These are phyloP conservation scores for Rhodotorula kratochvilovae DNA, from an alignment of 768 basidiomycete genomes.

Conservation along the genomic window DNA sequence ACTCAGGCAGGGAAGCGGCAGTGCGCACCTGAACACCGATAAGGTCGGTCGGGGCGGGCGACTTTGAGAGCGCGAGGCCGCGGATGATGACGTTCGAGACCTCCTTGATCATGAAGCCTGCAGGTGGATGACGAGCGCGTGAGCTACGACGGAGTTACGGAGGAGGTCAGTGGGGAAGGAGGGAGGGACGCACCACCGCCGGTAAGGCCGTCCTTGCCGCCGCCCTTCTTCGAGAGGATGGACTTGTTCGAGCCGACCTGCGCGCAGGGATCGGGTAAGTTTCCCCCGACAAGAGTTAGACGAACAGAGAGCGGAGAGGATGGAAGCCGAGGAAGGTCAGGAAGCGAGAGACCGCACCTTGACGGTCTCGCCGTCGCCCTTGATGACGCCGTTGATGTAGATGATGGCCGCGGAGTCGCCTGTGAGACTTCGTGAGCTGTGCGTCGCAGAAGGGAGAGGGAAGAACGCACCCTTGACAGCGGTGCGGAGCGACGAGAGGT, in stretches of 20 bases:
- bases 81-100: background rate
- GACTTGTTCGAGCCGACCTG: background rate
- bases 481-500: background rate
- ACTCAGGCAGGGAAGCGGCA: no score
- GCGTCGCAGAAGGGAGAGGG: no score
- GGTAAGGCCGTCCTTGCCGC: background rate
- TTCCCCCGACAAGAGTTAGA: no score
- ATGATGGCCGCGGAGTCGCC: background rate
- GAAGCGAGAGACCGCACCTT: background rate
- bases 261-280: no score
- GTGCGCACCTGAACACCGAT: background rate
- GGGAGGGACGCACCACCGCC: background rate
- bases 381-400: background rate
- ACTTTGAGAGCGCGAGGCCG: background rate
- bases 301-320: no score
- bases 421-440: no score
- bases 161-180: no score
- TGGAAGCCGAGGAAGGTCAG: background rate
- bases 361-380: slow-evolving; percentile 1
- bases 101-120: background rate
- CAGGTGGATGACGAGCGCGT: no score
- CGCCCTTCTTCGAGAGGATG: background rate
- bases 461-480: background rate
- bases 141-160: no score
- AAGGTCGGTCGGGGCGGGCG: background rate